Evolutionary conservation across 139 green algal species (phyloP), one percentile per base, ranked within the genome.

Genomic region (Closterium sp.): DNA sequence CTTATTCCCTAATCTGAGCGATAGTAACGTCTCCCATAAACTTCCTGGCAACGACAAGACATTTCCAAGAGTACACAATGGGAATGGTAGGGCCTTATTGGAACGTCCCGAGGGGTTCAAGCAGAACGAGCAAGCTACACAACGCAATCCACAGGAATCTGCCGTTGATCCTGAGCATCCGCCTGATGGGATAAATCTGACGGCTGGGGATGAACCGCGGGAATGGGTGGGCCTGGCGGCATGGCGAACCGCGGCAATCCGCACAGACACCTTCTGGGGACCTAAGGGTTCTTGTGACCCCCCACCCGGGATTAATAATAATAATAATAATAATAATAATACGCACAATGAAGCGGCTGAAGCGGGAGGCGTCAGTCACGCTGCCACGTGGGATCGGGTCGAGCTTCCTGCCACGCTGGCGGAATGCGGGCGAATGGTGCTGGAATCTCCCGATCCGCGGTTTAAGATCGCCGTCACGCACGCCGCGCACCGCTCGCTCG

Each of bases 361-460:
- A 76, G 55, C 55, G 16, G 16, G 12, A 16, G 55, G 55, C 12
- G 55, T 16, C 55, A 19, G 55, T 28, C 16, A 6, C 2, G 4
- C 55, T 16, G 12, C 25, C 4, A 19, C 10, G 12, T 76, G 55
- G 55, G 55, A 76, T 76, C 55, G 16, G 55, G 25, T 76, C 55
- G 55, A 16, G 55, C 31, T 89, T 2, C 88, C 88, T 32, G 32
- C 88, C 36, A 87, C 89, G 33, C 89, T 91, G 81, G 89, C 89
- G n/a, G 89, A 91, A 33, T 87, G 81, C 25, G 89, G 89, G 0
- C 89, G 89, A n/a, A n/a, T 66, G 69, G 89, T 88, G 81, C 89
- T 91, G 23, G 81, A 66, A 33, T 90, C 89, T 16, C n/a, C 25
- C 28, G 89, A 91, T 23, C 89, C 89, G 23, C 28, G 23, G 21